phyloP scores from a whole-genome alignment of 306 rosid genomes.

The Gillenia trifoliata region DNA sequence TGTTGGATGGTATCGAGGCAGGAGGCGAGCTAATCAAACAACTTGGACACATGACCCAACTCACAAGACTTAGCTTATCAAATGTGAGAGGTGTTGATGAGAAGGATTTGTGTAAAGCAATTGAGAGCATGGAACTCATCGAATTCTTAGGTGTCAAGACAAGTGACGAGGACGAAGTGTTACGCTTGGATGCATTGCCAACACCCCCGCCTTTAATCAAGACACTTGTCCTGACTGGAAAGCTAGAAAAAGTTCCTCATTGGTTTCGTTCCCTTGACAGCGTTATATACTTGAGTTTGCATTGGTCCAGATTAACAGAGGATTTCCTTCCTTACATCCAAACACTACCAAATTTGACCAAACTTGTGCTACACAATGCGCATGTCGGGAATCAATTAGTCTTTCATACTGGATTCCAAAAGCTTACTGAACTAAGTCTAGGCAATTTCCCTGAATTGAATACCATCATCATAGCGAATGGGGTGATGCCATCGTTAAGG shows the following conservation, averaged over 20 bases:
- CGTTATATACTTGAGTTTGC: neutral
- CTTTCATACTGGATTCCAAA: neutral
- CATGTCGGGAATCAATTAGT: neutral
- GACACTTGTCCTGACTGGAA: neutral
- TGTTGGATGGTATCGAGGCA: neutral
- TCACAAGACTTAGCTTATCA: neutral
- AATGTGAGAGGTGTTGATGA: conserved; percentile 1
- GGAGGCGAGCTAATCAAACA: neutral
- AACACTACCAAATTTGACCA: neutral
- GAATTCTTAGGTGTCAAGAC: neutral
- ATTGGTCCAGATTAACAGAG: neutral
- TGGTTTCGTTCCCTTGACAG: neutral
- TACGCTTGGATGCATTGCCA: neutral
- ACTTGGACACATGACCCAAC: conserved; percentile 7
- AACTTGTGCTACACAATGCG: neutral
- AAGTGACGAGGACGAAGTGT: neutral
- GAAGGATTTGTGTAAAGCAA: neutral
- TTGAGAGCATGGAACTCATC: neutral
- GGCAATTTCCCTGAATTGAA: neutral
- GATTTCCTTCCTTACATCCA: conserved; percentile 1
- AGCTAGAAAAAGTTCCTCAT: neutral
- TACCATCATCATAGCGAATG: conserved; percentile 1
- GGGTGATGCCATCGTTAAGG: neutral
- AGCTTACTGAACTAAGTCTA: neutral
- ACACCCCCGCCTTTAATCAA: neutral